phyloP scores from a whole-genome alignment of 164 flowering plant species.

The Magnolia sinica region DNA sequence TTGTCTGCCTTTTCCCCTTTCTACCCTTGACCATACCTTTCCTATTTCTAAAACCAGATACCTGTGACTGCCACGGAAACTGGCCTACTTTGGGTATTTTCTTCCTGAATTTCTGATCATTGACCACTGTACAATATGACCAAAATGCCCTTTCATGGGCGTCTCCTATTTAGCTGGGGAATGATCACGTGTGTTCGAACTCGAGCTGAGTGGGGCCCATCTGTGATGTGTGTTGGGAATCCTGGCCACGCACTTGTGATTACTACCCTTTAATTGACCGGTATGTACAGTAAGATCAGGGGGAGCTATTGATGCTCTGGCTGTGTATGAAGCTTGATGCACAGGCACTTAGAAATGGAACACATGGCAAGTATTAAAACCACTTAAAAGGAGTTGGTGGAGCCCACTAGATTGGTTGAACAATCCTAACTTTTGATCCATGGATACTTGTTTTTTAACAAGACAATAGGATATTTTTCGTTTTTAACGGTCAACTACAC shows the following conservation, averaged over 20 bases:
- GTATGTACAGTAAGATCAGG: too few relatives aligned
- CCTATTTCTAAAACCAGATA: slow-evolving; percentile 1
- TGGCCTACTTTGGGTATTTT: not conserved
- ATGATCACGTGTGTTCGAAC: not conserved
- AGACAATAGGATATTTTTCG: too few relatives aligned
- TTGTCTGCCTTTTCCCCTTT: not conserved
- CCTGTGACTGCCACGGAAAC: not conserved
- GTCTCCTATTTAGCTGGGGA: not conserved
- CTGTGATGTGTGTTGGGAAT: not conserved
- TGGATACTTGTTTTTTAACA: too few relatives aligned
- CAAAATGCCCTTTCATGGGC: not conserved
- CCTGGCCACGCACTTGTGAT: not conserved
- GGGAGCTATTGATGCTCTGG: too few relatives aligned
- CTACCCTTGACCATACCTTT: slow-evolving; percentile 12
- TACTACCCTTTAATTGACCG: too few relatives aligned
- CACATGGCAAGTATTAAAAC: too few relatives aligned
- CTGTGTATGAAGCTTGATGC: too few relatives aligned
- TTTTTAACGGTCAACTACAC: too few relatives aligned
- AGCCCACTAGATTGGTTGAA: too few relatives aligned
- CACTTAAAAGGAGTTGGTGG: too few relatives aligned
- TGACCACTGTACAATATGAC: not conserved
- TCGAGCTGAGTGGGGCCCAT: not conserved
- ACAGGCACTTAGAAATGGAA: too few relatives aligned
- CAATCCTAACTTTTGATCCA: too few relatives aligned
- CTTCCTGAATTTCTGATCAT: not conserved